These are phyloP conservation scores for Irpex rosettiformis DNA, from an alignment of 1,284 basidiomycete species.

Conservation along the genomic window DNA sequence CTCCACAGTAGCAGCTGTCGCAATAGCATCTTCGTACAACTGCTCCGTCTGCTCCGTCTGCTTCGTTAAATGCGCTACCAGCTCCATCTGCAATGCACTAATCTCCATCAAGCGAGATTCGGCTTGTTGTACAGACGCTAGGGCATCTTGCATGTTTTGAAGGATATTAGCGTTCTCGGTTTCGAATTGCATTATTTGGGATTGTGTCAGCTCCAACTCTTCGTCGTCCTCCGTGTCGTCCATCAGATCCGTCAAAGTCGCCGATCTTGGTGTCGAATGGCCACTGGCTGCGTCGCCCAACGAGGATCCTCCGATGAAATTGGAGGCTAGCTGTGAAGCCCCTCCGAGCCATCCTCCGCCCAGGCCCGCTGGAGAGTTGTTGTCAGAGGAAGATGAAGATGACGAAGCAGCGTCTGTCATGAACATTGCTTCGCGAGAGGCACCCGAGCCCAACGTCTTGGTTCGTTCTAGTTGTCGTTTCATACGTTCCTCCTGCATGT, in stretches of 20 bases:
- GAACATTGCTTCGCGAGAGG: conserved; percentile 51
- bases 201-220: conserved; percentile 72
- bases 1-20: conserved; percentile 78
- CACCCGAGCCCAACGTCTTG: conserved; percentile 73
- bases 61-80: conserved; percentile 79
- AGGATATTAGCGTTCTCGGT: conserved; percentile 84
- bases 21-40: conserved; percentile 85
- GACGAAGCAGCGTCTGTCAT: conserved; percentile 30
- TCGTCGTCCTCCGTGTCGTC: conserved; percentile 56
- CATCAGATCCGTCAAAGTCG: conserved; percentile 35
- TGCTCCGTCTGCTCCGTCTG: conserved; percentile 91
- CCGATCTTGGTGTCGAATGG: conserved; percentile 25
- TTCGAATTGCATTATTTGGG: conserved; percentile 90
- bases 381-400: conserved; percentile 21
- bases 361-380: conserved; percentile 8
- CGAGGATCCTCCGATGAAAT: conserved; percentile 53
- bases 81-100: conserved; percentile 84
- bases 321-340: conserved; percentile 53
- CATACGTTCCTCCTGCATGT: conserved; percentile 86
- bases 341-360: conserved; percentile 60
- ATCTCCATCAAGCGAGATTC: conserved; percentile 88
- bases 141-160: conserved; percentile 75
- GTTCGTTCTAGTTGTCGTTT: conserved; percentile 78
- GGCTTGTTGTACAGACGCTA: conserved; percentile 85
- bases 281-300: conserved; percentile 27